Evolutionary conservation across 345 rosid species (phyloP).

Genomic region (Dimocarpus longan): DNA sequence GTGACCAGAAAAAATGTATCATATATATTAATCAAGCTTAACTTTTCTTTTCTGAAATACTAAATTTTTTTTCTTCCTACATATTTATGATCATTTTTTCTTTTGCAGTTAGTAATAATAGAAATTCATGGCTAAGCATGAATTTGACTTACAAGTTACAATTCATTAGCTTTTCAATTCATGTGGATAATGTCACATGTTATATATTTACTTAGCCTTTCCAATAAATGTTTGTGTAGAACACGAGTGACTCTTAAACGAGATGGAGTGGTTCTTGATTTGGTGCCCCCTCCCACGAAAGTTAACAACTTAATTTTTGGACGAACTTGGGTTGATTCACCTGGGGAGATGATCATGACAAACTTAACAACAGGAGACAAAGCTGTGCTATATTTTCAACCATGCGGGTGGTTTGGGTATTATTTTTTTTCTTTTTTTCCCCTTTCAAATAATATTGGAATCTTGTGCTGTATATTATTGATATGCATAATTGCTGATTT

Average conservation of each 20-base stretch:
- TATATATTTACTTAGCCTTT: constrained; percentile 11
- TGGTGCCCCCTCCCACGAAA: constrained; percentile 81
- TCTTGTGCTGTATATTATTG: background rate
- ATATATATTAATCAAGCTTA: background rate
- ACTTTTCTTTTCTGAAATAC: background rate
- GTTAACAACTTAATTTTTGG: constrained; percentile 81
- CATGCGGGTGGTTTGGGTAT: constrained; percentile 88
- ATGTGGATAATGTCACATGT: background rate
- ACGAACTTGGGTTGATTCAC: constrained; percentile 78
- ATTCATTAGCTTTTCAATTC: background rate
- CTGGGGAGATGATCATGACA: constrained; percentile 81
- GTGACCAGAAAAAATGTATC: no score
- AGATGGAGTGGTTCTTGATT: constrained; percentile 71
- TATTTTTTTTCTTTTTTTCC: background rate
- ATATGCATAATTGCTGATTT: background rate
- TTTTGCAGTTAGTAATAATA: background rate
- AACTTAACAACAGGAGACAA: constrained; percentile 78
- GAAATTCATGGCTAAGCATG: background rate
- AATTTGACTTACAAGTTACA: background rate
- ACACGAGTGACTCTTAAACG: constrained; percentile 75
- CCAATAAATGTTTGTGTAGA: constrained; percentile 40
- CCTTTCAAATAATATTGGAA: constrained; percentile 8
- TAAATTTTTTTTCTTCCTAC: background rate
- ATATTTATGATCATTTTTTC: background rate
- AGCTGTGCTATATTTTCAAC: constrained; percentile 77